Base-by-base conservation (phyloP, 495 filamentous ascomycete species). In the Letharia columbiana region DNA sequence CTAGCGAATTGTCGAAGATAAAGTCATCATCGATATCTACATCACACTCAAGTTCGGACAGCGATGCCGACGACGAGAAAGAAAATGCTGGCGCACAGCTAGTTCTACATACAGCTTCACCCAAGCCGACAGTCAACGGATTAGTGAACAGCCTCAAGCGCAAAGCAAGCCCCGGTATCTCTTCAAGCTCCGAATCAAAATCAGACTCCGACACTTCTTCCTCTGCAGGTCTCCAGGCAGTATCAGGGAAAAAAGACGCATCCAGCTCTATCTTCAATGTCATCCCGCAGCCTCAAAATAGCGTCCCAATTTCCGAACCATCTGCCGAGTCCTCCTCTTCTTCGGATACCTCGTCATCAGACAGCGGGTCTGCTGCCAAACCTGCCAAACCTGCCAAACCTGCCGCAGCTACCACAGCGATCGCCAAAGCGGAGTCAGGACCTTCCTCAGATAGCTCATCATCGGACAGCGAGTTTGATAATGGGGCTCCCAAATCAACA, bases 21-120 rank as follows among this genome's bases (percentile, higher is more conserved):
- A 76, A 76, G 28, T 77, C 79, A 23, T 79, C 80, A 15, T 80
- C 81, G 18, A 78, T 77, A 5, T 79, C 79, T 9, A 77, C 76
- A 41, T 78, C 79, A 39, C 79, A 77, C 3, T 83, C 78, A 50
- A 79, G 77, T 64, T 87, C 83, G 40, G 85, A 86, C 41, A 87
- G 83, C 71, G 85, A 87, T 61, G 81, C 81, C 20, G 84, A 88
- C 67, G 84, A 84, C 60, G 83, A 82, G 69, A 81, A 86, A 50
- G 83, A 87, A 64, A 72, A 73, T 44, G 66, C 70, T 61, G 62
- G 67, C 18, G 31, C 62, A 33, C 28, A 35, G 39, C 33, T 60
- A 44, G 28, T 28, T 37, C 17, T 17, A 18, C n/a, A 23, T 44
- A 65, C 41, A 37, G 66, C 72, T 69, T 68, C 77, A 50, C 70